A percentile compares a stretch with the other conserved stretches of the same genome.
These are phyloP conservation scores for Penicillium tannophilum DNA, from an alignment of 495 filamentous ascomycete species.

Conservation along the genomic window DNA sequence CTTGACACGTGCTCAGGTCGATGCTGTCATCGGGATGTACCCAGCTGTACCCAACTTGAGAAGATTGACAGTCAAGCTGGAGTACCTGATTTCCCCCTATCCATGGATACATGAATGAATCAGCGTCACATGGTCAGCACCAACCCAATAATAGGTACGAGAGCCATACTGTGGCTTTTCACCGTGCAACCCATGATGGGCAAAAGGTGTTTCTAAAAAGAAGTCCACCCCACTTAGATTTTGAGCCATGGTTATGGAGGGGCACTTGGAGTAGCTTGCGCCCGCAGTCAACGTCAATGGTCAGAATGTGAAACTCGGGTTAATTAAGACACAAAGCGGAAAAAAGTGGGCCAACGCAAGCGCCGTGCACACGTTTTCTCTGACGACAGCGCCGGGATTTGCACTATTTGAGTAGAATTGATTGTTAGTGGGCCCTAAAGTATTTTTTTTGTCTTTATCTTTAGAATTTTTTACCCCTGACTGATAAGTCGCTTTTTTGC, in stretches of 20 bases:
- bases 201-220: slow-evolving; percentile 18
- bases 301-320: slow-evolving; percentile 20
- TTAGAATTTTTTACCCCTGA: neutral
- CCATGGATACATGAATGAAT: neutral
- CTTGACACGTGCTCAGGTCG: no score
- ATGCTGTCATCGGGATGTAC: no score
- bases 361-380: slow-evolving; percentile 24
- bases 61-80: no score
- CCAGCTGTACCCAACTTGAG: no score
- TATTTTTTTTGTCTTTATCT: neutral
- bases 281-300: neutral
- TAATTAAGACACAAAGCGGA: slow-evolving; percentile 13
- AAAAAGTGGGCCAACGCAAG: slow-evolving; percentile 17
- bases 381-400: slow-evolving; percentile 18
- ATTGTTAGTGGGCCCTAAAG: neutral
- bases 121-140: neutral
- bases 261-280: slow-evolving; percentile 10
- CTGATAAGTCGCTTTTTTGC: neutral
- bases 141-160: neutral
- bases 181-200: slow-evolving; percentile 7
- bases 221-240: slow-evolving; percentile 3
- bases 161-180: neutral
- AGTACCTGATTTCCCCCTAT: no score
- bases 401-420: neutral
- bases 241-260: slow-evolving; percentile 12